Conservation (phyloP, 192 early-diverging fungal genomes). For the Backusella macrospora region DNA sequence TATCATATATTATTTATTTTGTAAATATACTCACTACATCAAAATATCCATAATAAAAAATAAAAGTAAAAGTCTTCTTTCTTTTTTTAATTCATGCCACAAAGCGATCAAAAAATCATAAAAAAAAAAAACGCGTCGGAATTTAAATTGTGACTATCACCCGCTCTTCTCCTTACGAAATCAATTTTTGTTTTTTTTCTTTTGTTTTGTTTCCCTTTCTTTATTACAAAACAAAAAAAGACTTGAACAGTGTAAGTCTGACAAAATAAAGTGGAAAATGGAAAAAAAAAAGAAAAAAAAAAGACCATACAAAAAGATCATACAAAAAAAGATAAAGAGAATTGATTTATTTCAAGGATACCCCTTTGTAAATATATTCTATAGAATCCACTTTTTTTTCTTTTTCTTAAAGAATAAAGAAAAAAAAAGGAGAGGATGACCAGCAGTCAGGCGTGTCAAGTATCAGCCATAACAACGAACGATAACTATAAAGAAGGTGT, state of each 20-base stretch:
- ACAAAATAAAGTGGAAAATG: neutral
- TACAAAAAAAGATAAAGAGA: too few relatives aligned
- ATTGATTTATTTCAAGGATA: too few relatives aligned
- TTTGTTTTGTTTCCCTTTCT: neutral
- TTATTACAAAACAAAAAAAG: neutral
- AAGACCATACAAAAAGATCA: neutral
- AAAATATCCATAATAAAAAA: neutral
- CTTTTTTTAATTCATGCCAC: neutral
- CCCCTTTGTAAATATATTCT: too few relatives aligned
- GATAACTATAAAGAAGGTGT: neutral
- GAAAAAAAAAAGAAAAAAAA: too few relatives aligned
- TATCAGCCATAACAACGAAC: neutral
- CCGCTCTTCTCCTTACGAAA: neutral
- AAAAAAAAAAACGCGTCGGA: neutral
- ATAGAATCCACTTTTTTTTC: too few relatives aligned
- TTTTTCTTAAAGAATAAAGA: too few relatives aligned
- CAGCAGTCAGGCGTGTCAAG: neutral
- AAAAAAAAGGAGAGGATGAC: neutral
- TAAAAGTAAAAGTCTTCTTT: neutral
- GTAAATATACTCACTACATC: neutral
- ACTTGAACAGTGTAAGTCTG: conserved; percentile 14
- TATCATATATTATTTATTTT: neutral
- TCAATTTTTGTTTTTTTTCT: neutral
- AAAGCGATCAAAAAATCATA: neutral
- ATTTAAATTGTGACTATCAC: conserved; percentile 10